Percentiles rank a stretch among this genome's conserved stretches.
phyloP scores from a whole-genome alignment of 495 filamentous ascomycete species.

The Penicillium roqueforti region DNA sequence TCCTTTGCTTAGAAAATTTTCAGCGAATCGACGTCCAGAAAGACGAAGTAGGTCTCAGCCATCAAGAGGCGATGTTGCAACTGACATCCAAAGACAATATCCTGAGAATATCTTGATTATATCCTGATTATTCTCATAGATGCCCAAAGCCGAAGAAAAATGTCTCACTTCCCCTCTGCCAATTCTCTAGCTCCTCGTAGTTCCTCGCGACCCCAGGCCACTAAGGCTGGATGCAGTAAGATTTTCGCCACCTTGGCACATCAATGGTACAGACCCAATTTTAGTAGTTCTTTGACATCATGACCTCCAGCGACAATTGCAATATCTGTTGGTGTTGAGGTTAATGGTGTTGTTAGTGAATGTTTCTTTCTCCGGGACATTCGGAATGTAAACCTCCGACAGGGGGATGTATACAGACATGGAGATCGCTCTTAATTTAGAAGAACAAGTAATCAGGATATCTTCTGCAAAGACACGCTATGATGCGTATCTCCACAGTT shows the following conservation, averaged over 20 bases:
- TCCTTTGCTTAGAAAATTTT: background rate
- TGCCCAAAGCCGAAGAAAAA: background rate
- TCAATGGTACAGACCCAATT: background rate
- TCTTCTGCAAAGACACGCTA: background rate
- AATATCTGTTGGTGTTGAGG: background rate
- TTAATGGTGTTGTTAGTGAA: background rate
- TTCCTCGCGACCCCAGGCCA: slow-evolving; percentile 4
- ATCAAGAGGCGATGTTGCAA: background rate
- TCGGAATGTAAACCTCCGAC: background rate
- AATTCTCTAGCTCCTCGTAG: slow-evolving; percentile 2
- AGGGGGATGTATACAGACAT: background rate
- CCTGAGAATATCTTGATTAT: no score
- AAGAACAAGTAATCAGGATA: background rate
- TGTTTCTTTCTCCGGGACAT: background rate
- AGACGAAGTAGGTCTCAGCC: background rate
- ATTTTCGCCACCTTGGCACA: slow-evolving; percentile 11
- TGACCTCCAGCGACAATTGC: background rate
- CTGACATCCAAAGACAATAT: background rate
- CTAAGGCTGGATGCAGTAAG: slow-evolving; percentile 12
- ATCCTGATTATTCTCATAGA: background rate
- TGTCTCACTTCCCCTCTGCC: slow-evolving; percentile 18
- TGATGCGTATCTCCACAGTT: slow-evolving; percentile 8
- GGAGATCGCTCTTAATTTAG: background rate
- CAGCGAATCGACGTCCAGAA: background rate
- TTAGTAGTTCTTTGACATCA: slow-evolving; percentile 4